phyloP scores from a whole-genome alignment of 2,329 filamentous ascomycete genomes.

The Alternaria ethzedia region DNA sequence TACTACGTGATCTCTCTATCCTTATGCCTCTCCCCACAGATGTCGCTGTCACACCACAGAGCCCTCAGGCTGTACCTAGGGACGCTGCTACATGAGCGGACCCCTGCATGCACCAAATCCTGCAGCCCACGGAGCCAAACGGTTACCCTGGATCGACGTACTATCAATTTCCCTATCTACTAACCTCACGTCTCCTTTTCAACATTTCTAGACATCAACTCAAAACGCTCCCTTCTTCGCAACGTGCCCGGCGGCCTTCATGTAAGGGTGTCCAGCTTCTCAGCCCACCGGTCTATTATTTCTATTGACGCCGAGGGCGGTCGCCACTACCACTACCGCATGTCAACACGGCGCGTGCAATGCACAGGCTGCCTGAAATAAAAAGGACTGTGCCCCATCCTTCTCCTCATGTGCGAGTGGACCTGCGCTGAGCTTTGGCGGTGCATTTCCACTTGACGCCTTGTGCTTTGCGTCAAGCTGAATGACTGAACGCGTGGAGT shows the following conservation, averaged over 20 bases:
- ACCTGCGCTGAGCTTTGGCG: background rate
- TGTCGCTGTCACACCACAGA: slow-evolving; percentile 1
- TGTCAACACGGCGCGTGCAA: background rate
- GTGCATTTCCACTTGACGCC: background rate
- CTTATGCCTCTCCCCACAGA: background rate
- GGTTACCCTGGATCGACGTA: background rate
- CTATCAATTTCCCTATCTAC: background rate
- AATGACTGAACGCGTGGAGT: slow-evolving; percentile 1
- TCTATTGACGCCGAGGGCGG: slow-evolving; percentile 1
- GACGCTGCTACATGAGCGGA: background rate
- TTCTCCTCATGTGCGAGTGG: background rate
- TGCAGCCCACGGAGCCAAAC: background rate
- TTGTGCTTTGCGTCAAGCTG: background rate
- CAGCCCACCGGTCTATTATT: background rate
- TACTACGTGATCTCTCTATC: background rate
- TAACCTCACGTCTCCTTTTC: background rate
- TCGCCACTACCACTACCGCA: background rate
- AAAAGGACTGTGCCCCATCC: background rate
- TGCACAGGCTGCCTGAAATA: background rate
- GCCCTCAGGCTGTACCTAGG: background rate
- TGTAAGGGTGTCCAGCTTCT: background rate
- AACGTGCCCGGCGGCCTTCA: background rate
- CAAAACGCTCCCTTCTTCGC: background rate
- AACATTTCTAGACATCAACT: background rate
- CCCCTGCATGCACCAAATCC: background rate